A percentile compares a stretch with the other conserved stretches of the same genome.
Evolutionary conservation across 306 rosid genomes (phyloP).

Genomic region (Prunus mongolica): DNA sequence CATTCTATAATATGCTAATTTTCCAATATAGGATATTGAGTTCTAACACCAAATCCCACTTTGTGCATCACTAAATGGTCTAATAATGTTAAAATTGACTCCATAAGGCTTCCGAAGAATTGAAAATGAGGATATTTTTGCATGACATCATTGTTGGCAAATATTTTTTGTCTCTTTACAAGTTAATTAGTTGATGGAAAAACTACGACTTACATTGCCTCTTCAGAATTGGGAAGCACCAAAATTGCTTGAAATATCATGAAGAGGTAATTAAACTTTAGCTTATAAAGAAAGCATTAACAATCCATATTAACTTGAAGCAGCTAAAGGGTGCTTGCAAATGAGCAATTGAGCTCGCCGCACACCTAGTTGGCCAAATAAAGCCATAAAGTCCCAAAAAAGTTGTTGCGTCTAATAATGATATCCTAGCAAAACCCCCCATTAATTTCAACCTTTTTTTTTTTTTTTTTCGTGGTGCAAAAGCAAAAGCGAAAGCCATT

Average conservation of each 20-base stretch:
- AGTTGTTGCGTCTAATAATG: slow-evolving; percentile 19
- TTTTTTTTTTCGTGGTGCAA: neutral
- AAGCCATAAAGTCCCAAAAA: neutral
- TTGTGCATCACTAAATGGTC: no score
- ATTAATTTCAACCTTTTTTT: neutral
- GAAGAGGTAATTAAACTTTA: neutral
- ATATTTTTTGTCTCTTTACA: neutral
- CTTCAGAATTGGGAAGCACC: neutral
- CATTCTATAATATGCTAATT: no score
- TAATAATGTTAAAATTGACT: no score
- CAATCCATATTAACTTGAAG: neutral
- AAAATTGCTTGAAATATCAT: neutral
- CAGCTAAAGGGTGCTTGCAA: neutral
- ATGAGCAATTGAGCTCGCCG: neutral
- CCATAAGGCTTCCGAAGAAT: neutral
- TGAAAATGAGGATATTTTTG: neutral
- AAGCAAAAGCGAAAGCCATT: neutral
- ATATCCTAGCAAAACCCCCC: neutral
- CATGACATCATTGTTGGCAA: neutral
- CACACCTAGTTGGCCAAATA: neutral
- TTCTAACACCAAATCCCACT: no score
- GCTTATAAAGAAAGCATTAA: neutral
- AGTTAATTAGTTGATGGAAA: neutral
- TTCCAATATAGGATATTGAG: no score
- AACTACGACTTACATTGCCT: neutral